Percentiles rank a stretch among this genome's conserved stretches.
Evolutionary conservation across 495 filamentous ascomycete species (phyloP).

Genomic region (Penicillium diatomitis): DNA sequence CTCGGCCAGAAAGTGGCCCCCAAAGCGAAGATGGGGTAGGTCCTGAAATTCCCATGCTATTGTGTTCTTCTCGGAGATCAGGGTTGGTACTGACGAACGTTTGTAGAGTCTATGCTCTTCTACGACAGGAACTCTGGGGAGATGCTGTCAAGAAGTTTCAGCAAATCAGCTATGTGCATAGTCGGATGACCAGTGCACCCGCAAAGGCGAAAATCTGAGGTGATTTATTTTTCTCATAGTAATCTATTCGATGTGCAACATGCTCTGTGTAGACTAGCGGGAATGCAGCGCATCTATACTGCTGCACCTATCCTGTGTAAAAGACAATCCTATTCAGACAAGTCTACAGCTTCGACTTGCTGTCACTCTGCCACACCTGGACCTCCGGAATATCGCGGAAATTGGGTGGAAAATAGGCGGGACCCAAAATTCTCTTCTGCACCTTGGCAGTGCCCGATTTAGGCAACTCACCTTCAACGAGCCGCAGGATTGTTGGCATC

Average conservation of each 20-base stretch:
- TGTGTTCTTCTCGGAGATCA: too few species aligned
- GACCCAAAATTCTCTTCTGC: conserved; percentile 41
- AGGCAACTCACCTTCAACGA: conserved; percentile 37
- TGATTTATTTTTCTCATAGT: too few species aligned
- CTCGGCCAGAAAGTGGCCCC: conserved; percentile 30
- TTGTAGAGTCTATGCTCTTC: conserved; percentile 32
- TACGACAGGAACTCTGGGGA: conserved; percentile 42
- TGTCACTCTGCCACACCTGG: conserved; percentile 29
- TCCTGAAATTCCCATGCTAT: neutral
- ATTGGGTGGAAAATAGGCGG: conserved; percentile 31
- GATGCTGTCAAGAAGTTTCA: conserved; percentile 39
- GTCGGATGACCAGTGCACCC: conserved; percentile 19
- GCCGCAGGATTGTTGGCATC: conserved; percentile 37
- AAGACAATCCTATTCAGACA: neutral
- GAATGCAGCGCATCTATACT: too few species aligned
- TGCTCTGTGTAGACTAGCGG: too few species aligned
- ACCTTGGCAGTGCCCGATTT: conserved; percentile 42
- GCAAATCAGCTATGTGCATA: conserved; percentile 43
- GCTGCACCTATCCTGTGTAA: neutral
- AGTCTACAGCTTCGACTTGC: conserved; percentile 8
- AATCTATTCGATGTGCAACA: too few species aligned
- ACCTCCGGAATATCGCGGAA: conserved; percentile 26
- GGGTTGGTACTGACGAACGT: neutral
- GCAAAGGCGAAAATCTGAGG: conserved; percentile 26
- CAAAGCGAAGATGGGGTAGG: conserved; percentile 40